Evolutionary conservation across 768 basidiomycete genomes (phyloP), one percentile per base, ranked within the genome.

Genomic region (Kondoa malvinella): DNA sequence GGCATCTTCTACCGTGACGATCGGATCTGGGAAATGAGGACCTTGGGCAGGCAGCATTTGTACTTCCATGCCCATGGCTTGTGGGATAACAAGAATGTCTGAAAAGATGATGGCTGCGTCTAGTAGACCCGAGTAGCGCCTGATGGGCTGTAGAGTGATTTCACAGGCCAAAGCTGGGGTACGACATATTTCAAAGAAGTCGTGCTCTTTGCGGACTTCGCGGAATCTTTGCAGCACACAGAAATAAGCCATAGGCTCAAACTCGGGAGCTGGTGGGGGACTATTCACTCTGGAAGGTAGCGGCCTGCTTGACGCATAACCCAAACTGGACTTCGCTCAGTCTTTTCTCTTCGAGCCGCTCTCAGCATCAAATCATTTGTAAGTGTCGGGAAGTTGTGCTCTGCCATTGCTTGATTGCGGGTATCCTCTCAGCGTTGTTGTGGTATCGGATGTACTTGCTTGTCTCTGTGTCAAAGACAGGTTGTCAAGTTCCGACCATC

Each of bases 31-130:
- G 74, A 99, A 92, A 75, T 81, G 79, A 1, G 95, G 95, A 2
- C 80, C 80, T 40, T 76, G 72, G 2, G 85, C 89, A 0, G 91
- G 92, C 73, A 87, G 88, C 94, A 99, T 97, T 74, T 87, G 80
- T 27, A 80, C 79, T 73, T 87, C 86, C 86, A 99, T 87, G 21
- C 95, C 95, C 85, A 99, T 85, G 26, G 95, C 95, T 76, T 97
- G 92, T 0, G 95, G 95, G 67, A 99, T 81, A 76, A 99, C 92
- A 71, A 99, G 86, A 78, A 97, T 99, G 76, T 97, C 95, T 73
- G 86, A 88, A 81, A 99, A 99, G 78, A 97, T 96, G 79, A 97
- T 97, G 66, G 91, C 83, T 12, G 94, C 94, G 78, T 97, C 95
- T 73, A 99, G 77, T 34, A 92, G 82, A 58, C 86, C 89, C 1